Evolutionary conservation across 208 protist genomes (phyloP), one percentile per base, ranked within the genome.

Genomic region (Wallacemonas collosoma): DNA sequence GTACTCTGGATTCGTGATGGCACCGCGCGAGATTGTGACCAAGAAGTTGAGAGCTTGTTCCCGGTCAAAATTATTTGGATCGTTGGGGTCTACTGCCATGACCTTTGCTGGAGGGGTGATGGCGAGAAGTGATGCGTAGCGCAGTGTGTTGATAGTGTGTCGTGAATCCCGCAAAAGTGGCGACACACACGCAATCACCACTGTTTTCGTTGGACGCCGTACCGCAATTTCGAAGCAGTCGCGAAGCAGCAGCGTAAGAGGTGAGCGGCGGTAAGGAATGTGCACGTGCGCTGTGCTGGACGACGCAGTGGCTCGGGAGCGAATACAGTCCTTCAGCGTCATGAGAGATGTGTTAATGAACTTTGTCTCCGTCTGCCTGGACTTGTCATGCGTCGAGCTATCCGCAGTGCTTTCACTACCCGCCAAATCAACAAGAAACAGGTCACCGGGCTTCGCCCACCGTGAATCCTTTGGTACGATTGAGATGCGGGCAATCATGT

Each of bases 311-410:
- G 85, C 90, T 9, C 90, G 84, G 14, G 88, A 72, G 39, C 93
- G 84, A 70, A 97, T 95, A 75, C 93, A 97, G 64, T 97, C 93
- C 68, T 97, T 97, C 47, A 97, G 76, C 0, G 90, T 95, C 93
- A 97, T 97, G n/a, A 97, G 76, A n/a, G 93, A 97, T 7, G 93
- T 93, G 76, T 97, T 97, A 60, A 97, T 97, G 71, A 95, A 95
- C 64, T 95, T 94, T 35, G 93, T 87, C 68, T 97, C 90, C 40
- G 77, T 77, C 60, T 93, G 88, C 3, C 90, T 83, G 17, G 65
- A 78, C 74, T 93, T 93, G 77, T 97, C 90, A 79, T 97, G 93
- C 6, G 86, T 94, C 4, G 93, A 82, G 62, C 86, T 93, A 67
- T 97, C 93, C 0, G 90, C 88, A n/a, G 90, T 97, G 63, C 92